Base-by-base conservation (phyloP, 306 rosid species). In the Corylus americana region DNA sequence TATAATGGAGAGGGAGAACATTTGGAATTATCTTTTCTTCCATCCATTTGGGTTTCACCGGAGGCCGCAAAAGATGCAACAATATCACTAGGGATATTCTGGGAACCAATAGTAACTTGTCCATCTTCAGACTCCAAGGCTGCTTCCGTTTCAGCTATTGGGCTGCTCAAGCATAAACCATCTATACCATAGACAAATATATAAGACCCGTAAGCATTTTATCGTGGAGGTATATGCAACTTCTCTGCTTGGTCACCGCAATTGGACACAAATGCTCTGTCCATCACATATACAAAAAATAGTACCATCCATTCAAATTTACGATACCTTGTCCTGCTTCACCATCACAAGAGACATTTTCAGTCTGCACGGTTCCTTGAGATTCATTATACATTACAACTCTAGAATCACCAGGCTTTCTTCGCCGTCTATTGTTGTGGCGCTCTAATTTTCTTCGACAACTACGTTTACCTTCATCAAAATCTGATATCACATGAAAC, bases 401-500 rank as follows among this genome's bases (percentile, higher is more conserved):
- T 73, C 55, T 73, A 17, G 92, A 78, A 76, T 83, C 93, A 10
- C 55, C 63, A 13, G 92, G 86, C 77, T 93, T 96, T 83, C 99
- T 91, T 17, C 98, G 80, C 80, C 98, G 87, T 71, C 98, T 81
- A 58, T 87, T 93, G 86, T 96, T 96, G 82, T 96, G 99, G 35
- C 94, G 92, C 89, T 93, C 99, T 74, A 96, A 77, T 84, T 96
- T 96, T 72, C 97, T 89, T 79, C 99, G 88, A 77, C 99, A 96
- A 66, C 99, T 93, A 11, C 99, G 94, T 71, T 93, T 96, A 12
- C 98, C 99, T 86, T 96, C 98, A 44, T 96, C 99, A 82, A 96
- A 96, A 86, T 96, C 98, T 71, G 91, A 27, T 59, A 93, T 80
- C 58, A 90, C 50, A 62, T 96, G 99, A 86, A 96, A 96, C 94